Percentiles rank a stretch among this genome's conserved stretches.
phyloP scores from a whole-genome alignment of 257 asterid genomes.

The Orobanche coerulescens region DNA sequence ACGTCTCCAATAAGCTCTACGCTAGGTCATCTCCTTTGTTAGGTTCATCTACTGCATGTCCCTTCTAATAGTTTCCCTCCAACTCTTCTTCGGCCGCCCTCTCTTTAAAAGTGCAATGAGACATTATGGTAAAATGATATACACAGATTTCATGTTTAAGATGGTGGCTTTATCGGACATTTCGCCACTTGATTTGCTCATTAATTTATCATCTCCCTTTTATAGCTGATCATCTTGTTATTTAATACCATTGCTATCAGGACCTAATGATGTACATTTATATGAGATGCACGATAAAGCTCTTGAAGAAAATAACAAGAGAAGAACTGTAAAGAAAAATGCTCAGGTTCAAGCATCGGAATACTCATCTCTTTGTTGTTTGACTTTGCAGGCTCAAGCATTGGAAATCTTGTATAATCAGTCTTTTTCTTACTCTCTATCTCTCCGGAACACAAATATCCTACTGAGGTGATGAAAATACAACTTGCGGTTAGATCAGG shows the following conservation, averaged over 20 bases:
- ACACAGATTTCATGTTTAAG: not conserved
- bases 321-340: conserved; percentile 59
- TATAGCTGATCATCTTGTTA: not conserved
- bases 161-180: not conserved
- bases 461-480: conserved; percentile 61
- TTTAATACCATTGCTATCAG: conserved; percentile 16
- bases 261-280: conserved; percentile 24
- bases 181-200: not conserved
- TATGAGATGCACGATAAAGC: conserved; percentile 46
- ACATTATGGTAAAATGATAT: no score
- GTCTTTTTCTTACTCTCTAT: not conserved
- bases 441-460: conserved; percentile 61
- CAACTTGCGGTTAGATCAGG: conserved; percentile 71
- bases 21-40: no score
- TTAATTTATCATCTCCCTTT: conserved; percentile 7
- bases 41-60: no score
- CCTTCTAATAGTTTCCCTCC: no score
- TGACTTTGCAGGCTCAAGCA: not conserved
- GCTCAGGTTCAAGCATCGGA: conserved; percentile 69
- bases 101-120: no score
- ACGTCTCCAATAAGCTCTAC: no score
- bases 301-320: conserved; percentile 45
- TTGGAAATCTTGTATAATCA: no score
- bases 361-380: conserved; percentile 18
- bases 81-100: no score